Base-by-base conservation (phyloP, 208 protist genomes). In the Wallacemonas collosoma region DNA sequence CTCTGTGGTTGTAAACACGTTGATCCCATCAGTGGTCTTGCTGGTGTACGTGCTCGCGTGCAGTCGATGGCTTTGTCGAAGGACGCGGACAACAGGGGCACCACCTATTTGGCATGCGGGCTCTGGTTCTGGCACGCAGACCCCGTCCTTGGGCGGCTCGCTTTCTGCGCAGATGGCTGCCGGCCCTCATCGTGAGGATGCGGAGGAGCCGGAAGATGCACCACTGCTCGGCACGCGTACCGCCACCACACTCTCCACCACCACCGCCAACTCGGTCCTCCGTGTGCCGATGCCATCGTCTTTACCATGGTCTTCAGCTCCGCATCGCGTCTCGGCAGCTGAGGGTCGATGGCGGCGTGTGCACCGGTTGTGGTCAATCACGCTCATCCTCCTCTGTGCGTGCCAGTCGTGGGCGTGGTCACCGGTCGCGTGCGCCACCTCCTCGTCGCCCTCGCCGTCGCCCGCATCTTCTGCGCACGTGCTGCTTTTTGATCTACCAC, bases 1-100 rank as follows among this genome's bases (percentile, higher is more conserved):
- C 8, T 67, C 55, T 54, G 51, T 76, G 14, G 57, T 70, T 36
- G 61, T 51, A 14, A 60, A 47, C 8, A 71, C 71, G 1, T 57
- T 63, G 44, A 26, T 76, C n/a, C 76, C 76, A 3, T 67, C 71
- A 1, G 65, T 36, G 17, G 47, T 73, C 7, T 17, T 81, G n/a
- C 36, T 76, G 17, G 7, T 76, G 39, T 81, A 73, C 58, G 51
- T 76, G 54, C 7, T 63, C 54, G 9, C 62, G 2, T 63, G 62
- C 60, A 47, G 61, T 45, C 67, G 48, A 26, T 69, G 64, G 65
- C 65, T 81, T 3, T 36, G 17, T 35, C 71, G 71, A n/a, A 54
- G 41, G 7, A 36, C 39, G 43, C 17, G 36, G 55, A 53, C 69
- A 15, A 26, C 54, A 5, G 68, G 60, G 9, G 38, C 65, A 45